Evolutionary conservation across 1,139 yeast species (phyloP), one percentile per base, ranked within the genome.

Genomic region (Diutina neorugosa): DNA sequence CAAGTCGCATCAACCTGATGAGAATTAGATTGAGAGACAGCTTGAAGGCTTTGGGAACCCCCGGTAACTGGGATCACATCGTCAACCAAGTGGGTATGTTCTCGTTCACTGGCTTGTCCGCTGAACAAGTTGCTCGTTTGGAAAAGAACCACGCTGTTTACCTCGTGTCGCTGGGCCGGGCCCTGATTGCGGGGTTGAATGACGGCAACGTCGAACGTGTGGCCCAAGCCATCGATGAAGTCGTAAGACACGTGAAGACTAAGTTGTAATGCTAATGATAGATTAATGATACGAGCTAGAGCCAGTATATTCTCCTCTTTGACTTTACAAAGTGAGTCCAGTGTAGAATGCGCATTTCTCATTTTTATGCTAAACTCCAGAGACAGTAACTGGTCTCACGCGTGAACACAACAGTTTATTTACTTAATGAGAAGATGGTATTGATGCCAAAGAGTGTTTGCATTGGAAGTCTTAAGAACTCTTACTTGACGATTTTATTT

Each of bases 41-140:
- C 60, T 77, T 59, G 57, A 31, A 52, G 52, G 62, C 61, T 41
- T 78, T 88, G 58, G 77, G 80, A 14, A 89, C 98, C 51, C 93
- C 94, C 53, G 95, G 95, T 54, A 81, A 77, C 67, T 93, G 98
- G 98, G 88, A 84, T 60, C 98, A 91, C 69, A 88, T 93, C 62
- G 88, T 87, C 53, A 76, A 78, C 58, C 98, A 93, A 72, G 86
- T 88, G 57, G 98, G 98, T 61, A 93, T 93, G 98, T 93, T 93
- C 69, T 89, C 96, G 54, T 93, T 84, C 71, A 91, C 98, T 25
- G 98, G 96, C 1, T 77, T 93, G 61, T 70, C 78, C 21, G 75
- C 85, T 25, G 88, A 84, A 53, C 93, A 89, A 81, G 97, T 88
- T 53, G 80, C 78, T 55, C 77, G 87, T 60, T 77, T 91, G 57